A percentile compares a stretch with the other conserved stretches of the same genome.
phyloP scores from a whole-genome alignment of 305 asterid genomes.

The Fraxinus dipetala region DNA sequence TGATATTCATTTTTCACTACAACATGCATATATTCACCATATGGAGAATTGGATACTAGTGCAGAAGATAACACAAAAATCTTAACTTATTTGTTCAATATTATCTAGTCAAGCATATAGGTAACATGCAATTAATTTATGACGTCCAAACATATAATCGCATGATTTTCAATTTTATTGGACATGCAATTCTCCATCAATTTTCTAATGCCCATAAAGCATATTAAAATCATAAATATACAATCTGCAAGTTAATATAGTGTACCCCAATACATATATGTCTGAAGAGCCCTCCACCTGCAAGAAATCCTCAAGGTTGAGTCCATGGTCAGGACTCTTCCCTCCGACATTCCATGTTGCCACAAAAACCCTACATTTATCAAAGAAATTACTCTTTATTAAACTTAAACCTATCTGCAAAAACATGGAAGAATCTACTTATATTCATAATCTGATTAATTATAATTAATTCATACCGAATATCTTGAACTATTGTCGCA shows the following conservation, averaged over 20 bases:
- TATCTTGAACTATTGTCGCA: conserved; percentile 43
- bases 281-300: conserved; percentile 86
- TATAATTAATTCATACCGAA: conserved; percentile 44
- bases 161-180: not conserved
- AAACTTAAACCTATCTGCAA: not conserved
- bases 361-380: conserved; percentile 60
- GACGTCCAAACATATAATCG: not conserved
- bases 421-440: not conserved
- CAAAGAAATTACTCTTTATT: not conserved
- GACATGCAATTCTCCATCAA: not conserved
- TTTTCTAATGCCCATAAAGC: not conserved
- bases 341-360: conserved; percentile 98
- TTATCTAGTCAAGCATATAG: not conserved
- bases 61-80: not conserved
- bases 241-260: not conserved
- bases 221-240: not conserved
- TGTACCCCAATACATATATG: conserved; percentile 80
- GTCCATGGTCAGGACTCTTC: conserved; percentile 65
- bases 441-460: not conserved
- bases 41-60: no score
- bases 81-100: not conserved
- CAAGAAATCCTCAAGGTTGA: conserved; percentile 82
- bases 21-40: not conserved
- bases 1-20: not conserved
- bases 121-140: not conserved